Base-by-base conservation (phyloP, 129 eudicot species). In the Saposhnikovia divaricata region DNA sequence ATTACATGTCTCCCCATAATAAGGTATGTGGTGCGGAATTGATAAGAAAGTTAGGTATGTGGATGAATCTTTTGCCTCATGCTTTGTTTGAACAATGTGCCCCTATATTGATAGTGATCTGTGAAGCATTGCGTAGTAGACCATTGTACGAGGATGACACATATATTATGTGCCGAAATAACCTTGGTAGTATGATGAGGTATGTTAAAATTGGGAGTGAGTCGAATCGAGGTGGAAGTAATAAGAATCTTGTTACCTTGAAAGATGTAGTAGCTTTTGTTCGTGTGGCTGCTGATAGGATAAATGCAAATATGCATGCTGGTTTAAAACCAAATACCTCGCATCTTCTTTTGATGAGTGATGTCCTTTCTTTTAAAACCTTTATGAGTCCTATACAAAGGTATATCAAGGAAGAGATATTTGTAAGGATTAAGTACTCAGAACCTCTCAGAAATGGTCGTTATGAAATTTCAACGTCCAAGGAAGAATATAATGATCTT, bases 401-500 rank as follows among this genome's bases (percentile, higher is more conserved):
- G 50, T 81, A 72, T 16, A 80, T 88, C 23, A 80, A 63, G 76
- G 78, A 51, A 27, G 59, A 77, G 3, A 80, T 80, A 4, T 81
- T 42, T 38, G 71, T 38, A 19, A 59, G 73, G 38, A 73, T 73
- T 3, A 45, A 75, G 8, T 71, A 85, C 9, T 44, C 63, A 1
- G 44, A 85, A 34, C 87, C 82, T 0, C 44, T 38, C 72, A 11
- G 9, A 3, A 72, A 63, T 18, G 82, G 28, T 21, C 28, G 40
- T 43, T 76, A 70, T 38, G 81, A 53, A 57, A 57, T 76, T 44
- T 14, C 81, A 74, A 81, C 76, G 77, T 80, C 76, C 28, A 65
- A 77, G 6, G 82, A 85, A 21, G 92, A 87, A 74, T 73, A 85
- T 63, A 80, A 14, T 13, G 4, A 13, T 48, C 25, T 53, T 53